phyloP scores from a whole-genome alignment of 1,284 basidiomycete genomes.

The Microbotryum saponariae region DNA sequence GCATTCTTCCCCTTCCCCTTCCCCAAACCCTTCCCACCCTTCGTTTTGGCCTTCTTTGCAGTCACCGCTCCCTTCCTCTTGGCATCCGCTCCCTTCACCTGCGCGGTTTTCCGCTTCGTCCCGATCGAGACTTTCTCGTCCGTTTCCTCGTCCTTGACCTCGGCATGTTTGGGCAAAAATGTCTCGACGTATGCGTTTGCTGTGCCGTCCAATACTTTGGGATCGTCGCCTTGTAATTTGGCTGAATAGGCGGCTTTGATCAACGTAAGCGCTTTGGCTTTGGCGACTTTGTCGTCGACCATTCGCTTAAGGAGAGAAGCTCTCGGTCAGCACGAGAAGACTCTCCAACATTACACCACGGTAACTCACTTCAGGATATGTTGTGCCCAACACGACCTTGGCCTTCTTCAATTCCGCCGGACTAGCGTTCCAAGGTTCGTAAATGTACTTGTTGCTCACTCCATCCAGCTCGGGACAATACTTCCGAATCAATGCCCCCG shows the following conservation, averaged over 20 bases:
- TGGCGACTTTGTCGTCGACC: constrained; percentile 42
- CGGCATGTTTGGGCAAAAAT: constrained; percentile 3
- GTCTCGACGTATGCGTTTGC: constrained; percentile 15
- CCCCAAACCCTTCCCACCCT: no score
- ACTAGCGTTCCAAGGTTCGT: constrained; percentile 43
- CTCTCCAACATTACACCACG: constrained; percentile 4
- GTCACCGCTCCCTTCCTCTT: no score
- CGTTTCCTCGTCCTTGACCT: constrained; percentile 4
- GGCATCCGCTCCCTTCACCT: constrained; percentile 5
- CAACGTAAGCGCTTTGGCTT: constrained; percentile 38
- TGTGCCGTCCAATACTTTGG: constrained; percentile 20
- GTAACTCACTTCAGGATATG: constrained; percentile 39
- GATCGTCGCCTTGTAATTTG: constrained; percentile 24
- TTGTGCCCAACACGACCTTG: constrained; percentile 42
- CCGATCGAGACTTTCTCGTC: constrained; percentile 2
- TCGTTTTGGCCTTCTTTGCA: no score
- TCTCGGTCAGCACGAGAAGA: neutral
- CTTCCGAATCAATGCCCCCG: constrained; percentile 45
- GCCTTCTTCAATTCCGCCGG: constrained; percentile 40
- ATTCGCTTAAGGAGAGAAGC: constrained; percentile 34
- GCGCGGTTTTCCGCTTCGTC: constrained; percentile 11
- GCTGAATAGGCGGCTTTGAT: constrained; percentile 41
- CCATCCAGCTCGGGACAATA: constrained; percentile 46
- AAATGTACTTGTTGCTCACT: constrained; percentile 46
- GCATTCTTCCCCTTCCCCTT: no score